Evolutionary conservation across 306 rosid genomes (phyloP).

Genomic region (Vachellia collinsii): DNA sequence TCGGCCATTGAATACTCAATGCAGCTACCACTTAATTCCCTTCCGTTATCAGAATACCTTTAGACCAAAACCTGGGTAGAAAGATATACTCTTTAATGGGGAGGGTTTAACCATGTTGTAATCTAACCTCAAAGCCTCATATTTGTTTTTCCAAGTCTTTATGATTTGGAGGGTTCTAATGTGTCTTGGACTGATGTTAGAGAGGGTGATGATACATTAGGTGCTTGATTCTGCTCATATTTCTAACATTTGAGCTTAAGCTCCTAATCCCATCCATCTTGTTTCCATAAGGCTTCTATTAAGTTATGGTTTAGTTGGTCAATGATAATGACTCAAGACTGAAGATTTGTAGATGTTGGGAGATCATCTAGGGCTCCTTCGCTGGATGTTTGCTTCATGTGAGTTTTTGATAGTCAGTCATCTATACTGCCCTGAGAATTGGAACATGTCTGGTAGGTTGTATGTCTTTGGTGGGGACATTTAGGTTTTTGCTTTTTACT

Average conservation of each 20-base stretch:
- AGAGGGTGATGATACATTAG: neutral
- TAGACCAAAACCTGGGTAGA: constrained; percentile 11
- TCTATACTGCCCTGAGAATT: neutral
- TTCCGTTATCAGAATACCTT: neutral
- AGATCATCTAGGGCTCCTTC: neutral
- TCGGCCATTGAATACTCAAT: no score
- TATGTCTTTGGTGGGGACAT: neutral
- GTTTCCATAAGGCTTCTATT: neutral
- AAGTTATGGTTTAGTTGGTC: neutral
- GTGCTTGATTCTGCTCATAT: constrained; percentile 13
- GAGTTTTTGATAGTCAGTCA: constrained; percentile 1
- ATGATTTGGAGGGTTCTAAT: constrained; percentile 5
- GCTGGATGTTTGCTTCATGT: neutral
- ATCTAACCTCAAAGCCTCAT: neutral
- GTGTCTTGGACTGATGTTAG: constrained; percentile 1
- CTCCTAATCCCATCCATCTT: neutral
- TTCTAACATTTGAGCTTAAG: neutral
- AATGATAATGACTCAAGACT: neutral
- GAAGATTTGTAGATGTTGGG: neutral
- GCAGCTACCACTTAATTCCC: no score
- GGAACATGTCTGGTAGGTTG: neutral
- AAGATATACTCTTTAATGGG: constrained; percentile 15
- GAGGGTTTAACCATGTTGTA: neutral
- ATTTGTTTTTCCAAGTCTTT: neutral
- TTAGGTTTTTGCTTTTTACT: neutral